Evolutionary conservation across 176 grass and related monocot species (phyloP).

Genomic region (Oryza meyeriana): DNA sequence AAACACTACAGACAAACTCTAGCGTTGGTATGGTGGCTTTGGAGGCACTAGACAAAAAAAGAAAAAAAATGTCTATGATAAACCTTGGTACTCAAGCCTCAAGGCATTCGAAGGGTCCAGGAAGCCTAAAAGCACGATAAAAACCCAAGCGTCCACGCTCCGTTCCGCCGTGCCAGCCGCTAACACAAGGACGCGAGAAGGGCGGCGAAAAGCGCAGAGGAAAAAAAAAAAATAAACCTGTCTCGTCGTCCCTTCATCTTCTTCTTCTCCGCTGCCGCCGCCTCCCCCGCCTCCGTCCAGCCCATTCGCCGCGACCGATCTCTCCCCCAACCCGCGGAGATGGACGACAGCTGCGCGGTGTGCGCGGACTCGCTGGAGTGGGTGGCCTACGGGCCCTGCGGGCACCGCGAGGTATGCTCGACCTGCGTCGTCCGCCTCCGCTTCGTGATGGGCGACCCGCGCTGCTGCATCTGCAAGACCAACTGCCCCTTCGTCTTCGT

Average conservation of each 20-base stretch:
- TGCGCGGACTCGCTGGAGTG: background rate
- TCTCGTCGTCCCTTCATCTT: background rate
- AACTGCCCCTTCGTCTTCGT: conserved; percentile 62
- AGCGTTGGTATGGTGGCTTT: no score
- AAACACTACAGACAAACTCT: no score
- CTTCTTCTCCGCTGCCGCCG: background rate
- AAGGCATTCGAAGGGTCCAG: background rate
- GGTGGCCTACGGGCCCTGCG: conserved; percentile 44
- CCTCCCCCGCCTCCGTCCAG: background rate
- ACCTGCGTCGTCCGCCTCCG: conserved; percentile 86
- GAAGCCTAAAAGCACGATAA: background rate
- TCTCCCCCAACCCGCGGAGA: background rate
- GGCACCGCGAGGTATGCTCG: conserved; percentile 91
- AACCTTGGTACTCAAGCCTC: no score
- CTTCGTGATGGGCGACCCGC: conserved; percentile 63
- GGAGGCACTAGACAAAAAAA: no score
- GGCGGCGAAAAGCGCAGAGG: background rate
- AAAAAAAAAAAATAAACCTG: background rate
- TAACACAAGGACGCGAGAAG: background rate
- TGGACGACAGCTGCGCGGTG: background rate
- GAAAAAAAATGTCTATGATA: no score
- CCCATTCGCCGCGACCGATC: background rate
- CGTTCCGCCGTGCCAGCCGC: background rate
- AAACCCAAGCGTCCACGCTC: background rate
- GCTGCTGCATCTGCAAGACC: conserved; percentile 95